Percentiles rank a stretch among this genome's conserved stretches.
These are phyloP conservation scores for Microstegium vimineum DNA, from an alignment of 176 grass and related monocot species.

Conservation along the genomic window DNA sequence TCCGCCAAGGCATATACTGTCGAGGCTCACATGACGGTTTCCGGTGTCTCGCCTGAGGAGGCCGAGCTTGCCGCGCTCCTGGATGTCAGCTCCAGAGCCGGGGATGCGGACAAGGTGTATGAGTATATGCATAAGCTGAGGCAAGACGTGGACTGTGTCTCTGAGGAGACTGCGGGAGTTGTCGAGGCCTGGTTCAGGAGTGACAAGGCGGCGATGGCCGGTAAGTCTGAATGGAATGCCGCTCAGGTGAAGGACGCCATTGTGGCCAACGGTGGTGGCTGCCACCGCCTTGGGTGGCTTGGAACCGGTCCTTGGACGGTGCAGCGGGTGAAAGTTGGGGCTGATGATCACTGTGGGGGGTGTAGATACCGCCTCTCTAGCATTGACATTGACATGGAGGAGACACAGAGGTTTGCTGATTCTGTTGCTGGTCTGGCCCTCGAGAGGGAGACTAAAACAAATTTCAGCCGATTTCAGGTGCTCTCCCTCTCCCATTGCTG, in stretches of 20 bases:
- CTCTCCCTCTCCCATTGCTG: neutral
- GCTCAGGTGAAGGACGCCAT: slow-evolving; percentile 36
- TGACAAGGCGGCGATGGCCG: neutral
- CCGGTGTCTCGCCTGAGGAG: slow-evolving; percentile 60
- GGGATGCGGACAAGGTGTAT: slow-evolving; percentile 61
- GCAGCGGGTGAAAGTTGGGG: slow-evolving; percentile 29
- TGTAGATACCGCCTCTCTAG: slow-evolving; percentile 46
- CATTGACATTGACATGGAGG: slow-evolving; percentile 54
- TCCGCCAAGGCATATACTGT: slow-evolving; percentile 58
- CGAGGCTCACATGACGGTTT: slow-evolving; percentile 57
- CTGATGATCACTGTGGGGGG: slow-evolving; percentile 24
- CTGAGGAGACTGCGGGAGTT: slow-evolving; percentile 21
- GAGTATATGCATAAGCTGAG: slow-evolving; percentile 76
- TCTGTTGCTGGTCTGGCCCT: slow-evolving; percentile 72
- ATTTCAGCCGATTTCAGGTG: slow-evolving; percentile 87
- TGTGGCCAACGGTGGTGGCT: slow-evolving; percentile 66
- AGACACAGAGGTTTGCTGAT: slow-evolving; percentile 58
- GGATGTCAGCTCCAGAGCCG: slow-evolving; percentile 44
- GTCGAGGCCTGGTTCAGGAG: slow-evolving; percentile 64
- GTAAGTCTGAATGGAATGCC: slow-evolving; percentile 19
- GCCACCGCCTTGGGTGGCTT: slow-evolving; percentile 73
- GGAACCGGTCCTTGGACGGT: slow-evolving; percentile 46
- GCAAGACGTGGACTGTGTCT: slow-evolving; percentile 28
- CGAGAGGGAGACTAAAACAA: slow-evolving; percentile 70
- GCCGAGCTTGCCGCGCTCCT: slow-evolving; percentile 51